phyloP scores from a whole-genome alignment of 441 rosid species.

The Erodium moschatum region DNA sequence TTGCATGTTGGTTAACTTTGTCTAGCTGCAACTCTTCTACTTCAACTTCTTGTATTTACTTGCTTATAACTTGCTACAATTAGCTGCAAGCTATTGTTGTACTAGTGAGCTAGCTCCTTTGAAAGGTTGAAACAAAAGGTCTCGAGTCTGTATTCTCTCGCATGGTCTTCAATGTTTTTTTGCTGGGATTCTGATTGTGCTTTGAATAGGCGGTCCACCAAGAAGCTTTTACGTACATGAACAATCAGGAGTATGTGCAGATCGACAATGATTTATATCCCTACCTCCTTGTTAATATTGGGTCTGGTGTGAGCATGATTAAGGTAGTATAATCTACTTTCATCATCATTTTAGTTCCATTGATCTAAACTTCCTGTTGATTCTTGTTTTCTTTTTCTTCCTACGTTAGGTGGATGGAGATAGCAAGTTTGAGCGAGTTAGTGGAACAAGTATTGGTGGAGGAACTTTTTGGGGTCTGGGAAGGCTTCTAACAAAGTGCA shows the following conservation, averaged over 20 bases:
- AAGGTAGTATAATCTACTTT: constrained; percentile 40
- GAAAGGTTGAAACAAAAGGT: neutral
- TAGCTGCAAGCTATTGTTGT: neutral
- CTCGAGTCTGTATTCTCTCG: constrained; percentile 1
- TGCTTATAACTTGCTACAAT: too few species aligned
- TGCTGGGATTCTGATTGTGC: neutral
- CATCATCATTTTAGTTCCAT: constrained; percentile 10
- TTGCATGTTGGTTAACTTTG: neutral
- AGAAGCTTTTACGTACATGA: constrained; percentile 94
- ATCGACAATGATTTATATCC: constrained; percentile 87
- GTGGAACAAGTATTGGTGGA: constrained; percentile 98
- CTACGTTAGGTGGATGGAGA: constrained; percentile 81
- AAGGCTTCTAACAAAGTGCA: constrained; percentile 92
- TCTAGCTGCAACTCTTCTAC: neutral
- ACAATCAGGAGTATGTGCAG: constrained; percentile 85
- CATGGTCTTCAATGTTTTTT: too few species aligned
- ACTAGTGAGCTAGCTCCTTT: neutral
- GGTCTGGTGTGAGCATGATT: constrained; percentile 78
- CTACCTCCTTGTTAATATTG: constrained; percentile 66
- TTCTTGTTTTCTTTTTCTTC: constrained; percentile 18
- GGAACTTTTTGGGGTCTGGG: constrained; percentile 99
- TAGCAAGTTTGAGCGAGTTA: constrained; percentile 89
- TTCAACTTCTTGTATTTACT: neutral
- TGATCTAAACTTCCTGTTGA: constrained; percentile 8
- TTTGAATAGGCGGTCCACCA: constrained; percentile 79